phyloP scores from a whole-genome alignment of 495 filamentous ascomycete genomes.

The Alectoria sarmentosa region DNA sequence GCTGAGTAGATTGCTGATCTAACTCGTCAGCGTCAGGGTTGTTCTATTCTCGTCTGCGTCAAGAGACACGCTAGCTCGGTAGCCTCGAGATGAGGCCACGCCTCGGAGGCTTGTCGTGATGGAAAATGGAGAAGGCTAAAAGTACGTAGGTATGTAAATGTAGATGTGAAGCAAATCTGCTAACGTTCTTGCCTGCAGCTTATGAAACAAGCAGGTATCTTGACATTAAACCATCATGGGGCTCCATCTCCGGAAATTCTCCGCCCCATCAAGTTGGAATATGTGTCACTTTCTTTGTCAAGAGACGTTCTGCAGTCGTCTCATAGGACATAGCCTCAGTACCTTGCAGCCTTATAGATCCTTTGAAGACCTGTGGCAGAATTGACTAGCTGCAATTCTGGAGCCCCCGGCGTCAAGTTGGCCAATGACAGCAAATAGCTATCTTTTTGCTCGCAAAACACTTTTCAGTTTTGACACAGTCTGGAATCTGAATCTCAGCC shows the following conservation, averaged over 20 bases:
- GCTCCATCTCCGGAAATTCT: background rate
- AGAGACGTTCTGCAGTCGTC: too few species aligned
- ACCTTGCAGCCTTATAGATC: background rate
- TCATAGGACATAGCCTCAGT: too few species aligned
- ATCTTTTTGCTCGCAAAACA: background rate
- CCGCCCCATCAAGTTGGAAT: background rate
- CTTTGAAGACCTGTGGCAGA: background rate
- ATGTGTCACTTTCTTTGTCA: background rate
- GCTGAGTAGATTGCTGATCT: background rate
- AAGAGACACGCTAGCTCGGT: background rate
- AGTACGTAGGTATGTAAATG: background rate
- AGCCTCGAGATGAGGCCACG: slow-evolving; percentile 2
- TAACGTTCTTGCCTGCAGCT: slow-evolving; percentile 9
- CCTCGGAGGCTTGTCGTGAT: background rate
- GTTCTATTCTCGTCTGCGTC: background rate
- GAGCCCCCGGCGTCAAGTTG: background rate
- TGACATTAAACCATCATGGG: slow-evolving; percentile 4
- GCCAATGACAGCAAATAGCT: background rate
- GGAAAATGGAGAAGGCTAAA: background rate
- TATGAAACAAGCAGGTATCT: slow-evolving; percentile 8
- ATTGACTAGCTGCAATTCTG: too few species aligned
- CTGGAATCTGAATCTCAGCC: background rate
- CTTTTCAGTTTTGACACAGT: too few species aligned
- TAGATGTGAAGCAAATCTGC: background rate
- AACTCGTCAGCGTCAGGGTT: too few species aligned